phyloP scores from a whole-genome alignment of 768 basidiomycete genomes.

The Leccinum rimulosum region DNA sequence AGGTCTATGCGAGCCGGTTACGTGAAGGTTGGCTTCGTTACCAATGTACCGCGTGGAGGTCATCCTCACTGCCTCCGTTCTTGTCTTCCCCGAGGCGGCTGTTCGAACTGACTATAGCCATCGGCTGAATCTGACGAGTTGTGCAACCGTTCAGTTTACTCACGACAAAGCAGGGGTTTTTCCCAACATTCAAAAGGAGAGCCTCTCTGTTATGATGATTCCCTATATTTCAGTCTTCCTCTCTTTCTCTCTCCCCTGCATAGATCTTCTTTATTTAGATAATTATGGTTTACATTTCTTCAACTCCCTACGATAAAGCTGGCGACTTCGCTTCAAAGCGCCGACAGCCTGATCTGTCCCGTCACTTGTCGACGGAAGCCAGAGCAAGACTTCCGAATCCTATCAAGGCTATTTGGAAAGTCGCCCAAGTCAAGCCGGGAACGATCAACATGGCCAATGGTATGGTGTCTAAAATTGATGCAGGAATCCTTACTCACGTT shows the following conservation, averaged over 20 bases:
- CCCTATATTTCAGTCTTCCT: not conserved
- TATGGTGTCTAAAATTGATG: constrained; percentile 4
- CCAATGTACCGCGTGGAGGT: not conserved
- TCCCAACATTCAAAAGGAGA: constrained; percentile 15
- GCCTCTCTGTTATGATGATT: not conserved
- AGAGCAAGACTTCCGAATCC: constrained; percentile 34
- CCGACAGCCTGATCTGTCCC: constrained; percentile 30
- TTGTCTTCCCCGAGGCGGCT: not conserved
- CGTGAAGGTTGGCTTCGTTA: not conserved
- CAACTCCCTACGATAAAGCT: constrained; percentile 12
- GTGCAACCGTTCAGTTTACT: not conserved
- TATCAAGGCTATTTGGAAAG: constrained; percentile 38
- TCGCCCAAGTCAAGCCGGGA: constrained; percentile 32
- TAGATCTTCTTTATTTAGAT: not conserved
- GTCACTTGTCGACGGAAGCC: constrained; percentile 36
- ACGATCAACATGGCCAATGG: constrained; percentile 40
- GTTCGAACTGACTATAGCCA: not conserved
- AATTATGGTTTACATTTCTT: constrained; percentile 28
- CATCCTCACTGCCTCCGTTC: not conserved
- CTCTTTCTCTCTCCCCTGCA: not conserved
- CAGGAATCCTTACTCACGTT: not conserved
- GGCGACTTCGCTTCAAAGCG: constrained; percentile 20
- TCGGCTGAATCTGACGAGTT: not conserved
- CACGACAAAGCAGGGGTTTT: no score
- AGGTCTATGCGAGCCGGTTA: not conserved